Conservation (phyloP, 1,284 basidiomycete genomes). For the Puccinia sorghi region DNA sequence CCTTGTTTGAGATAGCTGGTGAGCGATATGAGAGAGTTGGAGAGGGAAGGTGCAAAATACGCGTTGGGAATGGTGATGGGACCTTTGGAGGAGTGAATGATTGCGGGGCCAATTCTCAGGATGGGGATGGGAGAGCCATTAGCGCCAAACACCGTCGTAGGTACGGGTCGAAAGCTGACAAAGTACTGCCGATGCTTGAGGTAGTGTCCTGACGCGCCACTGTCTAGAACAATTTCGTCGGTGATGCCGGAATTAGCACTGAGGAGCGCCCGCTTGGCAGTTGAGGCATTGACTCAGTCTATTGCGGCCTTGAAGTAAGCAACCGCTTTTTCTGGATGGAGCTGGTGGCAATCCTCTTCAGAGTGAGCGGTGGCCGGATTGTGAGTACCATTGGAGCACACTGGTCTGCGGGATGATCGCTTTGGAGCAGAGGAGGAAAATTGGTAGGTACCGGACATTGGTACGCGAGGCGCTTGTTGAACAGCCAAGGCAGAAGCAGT, state of each 20-base stretch:
- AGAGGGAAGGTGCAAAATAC: not conserved
- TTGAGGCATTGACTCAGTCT: not conserved
- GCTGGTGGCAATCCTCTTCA: not conserved
- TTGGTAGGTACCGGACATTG: too few relatives aligned
- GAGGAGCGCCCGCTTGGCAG: not conserved
- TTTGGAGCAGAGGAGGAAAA: too few relatives aligned
- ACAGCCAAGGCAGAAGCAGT: not conserved
- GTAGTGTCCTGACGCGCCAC: slow-evolving; percentile 1
- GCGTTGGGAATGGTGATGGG: not conserved
- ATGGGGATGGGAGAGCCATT: not conserved
- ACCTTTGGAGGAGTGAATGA: not conserved
- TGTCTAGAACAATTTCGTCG: not conserved
- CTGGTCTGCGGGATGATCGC: not conserved
- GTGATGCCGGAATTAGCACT: not conserved
- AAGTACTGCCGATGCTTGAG: slow-evolving; percentile 5
- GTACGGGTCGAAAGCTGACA: not conserved
- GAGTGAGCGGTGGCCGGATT: not conserved
- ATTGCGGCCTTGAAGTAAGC: not conserved
- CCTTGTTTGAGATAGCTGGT: not conserved
- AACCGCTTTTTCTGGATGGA: not conserved
- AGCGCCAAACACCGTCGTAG: not conserved
- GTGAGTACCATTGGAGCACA: not conserved
- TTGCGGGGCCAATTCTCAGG: not conserved
- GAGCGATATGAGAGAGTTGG: not conserved
- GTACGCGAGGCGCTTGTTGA: too few relatives aligned